Conservation (phyloP, 2,329 filamentous ascomycete genomes). For the Myriosclerotinia scirpicola region DNA sequence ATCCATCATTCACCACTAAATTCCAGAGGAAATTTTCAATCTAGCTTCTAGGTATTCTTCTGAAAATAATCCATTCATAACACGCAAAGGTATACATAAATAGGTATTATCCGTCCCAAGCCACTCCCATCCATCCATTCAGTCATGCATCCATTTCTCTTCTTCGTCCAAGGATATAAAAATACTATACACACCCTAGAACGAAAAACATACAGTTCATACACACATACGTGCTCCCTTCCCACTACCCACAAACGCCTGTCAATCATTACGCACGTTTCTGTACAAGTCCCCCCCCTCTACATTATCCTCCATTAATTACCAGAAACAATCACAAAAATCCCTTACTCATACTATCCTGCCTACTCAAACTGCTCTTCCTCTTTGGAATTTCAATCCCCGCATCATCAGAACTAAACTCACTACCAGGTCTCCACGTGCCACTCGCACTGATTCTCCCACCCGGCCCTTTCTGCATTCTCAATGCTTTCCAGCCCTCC, state of each 20-base stretch:
- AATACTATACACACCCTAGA: slow-evolving; percentile 7
- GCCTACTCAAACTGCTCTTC: slow-evolving; percentile 63
- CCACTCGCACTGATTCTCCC: slow-evolving; percentile 33
- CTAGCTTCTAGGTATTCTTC: not conserved
- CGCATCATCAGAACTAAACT: slow-evolving; percentile 42
- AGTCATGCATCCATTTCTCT: not conserved
- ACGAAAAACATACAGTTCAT: slow-evolving; percentile 13
- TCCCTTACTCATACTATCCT: slow-evolving; percentile 73
- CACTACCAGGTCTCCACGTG: slow-evolving; percentile 33
- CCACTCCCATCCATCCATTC: not conserved
- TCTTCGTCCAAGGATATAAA: not conserved
- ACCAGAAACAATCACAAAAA: slow-evolving; percentile 57
- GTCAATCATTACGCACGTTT: not conserved
- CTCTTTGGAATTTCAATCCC: slow-evolving; percentile 59
- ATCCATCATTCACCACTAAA: not conserved
- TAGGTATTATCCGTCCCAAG: not conserved
- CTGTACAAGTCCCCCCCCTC: not conserved
- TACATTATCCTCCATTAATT: not conserved
- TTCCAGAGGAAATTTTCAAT: not conserved
- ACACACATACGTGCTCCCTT: not conserved
- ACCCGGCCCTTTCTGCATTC: slow-evolving; percentile 55
- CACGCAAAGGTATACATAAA: slow-evolving; percentile 1
- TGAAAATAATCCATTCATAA: not conserved
- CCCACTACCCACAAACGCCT: slow-evolving; percentile 4
- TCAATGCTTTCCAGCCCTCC: slow-evolving; percentile 73